Evolutionary conservation across 2,329 filamentous ascomycete species (phyloP), one percentile per base, ranked within the genome.

Genomic region (Penicillium concentricum): DNA sequence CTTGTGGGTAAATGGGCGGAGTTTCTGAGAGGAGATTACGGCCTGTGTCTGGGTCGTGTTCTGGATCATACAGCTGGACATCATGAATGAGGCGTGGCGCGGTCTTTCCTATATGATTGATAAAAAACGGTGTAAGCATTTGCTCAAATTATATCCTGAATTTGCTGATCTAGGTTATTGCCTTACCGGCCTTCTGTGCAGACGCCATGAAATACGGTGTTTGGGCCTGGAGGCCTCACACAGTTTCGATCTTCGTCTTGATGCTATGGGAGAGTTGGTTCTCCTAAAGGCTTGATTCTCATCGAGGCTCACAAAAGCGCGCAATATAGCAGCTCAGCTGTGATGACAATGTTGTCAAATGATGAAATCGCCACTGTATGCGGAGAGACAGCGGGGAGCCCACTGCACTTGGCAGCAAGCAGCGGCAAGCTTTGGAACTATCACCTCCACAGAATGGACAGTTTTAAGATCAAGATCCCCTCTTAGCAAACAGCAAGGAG

Each of bases 1-100:
- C 49, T 39, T 74, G 62, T 46, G 69, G 65, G 65, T 79, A 82
- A n/a, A 79, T 77, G 7, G 82, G 83, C 43, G 85, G 82, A 24
- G 81, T 73, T 58, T 85, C 80, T 41, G 82, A 80, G 45, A 90
- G 80, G 49, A 87, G 71, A 67, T 85, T 84, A 61, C 78, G 78
- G 54, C 78, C 79, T 32, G 70, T 72, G 18, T 64, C 63, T 54
- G 73, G 67, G 22, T 76, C 74, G 62, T 81, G 79, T 66, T 67
- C 65, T 28, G 73, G 70, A 61, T 78, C 75, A 60, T 81, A 79
- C 56, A 76, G 70, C 30, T 75, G 63, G 38, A 81, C 63, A 67
- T 81, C 79, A 47, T 74, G 66, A 51, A 79, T 69, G 57, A 81
- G 69, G 56, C 80, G 76, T 32, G 81, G 81, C 53, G 79, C 75